phyloP scores from a whole-genome alignment of 495 filamentous ascomycete species.

The Annulohypoxylon nitens region DNA sequence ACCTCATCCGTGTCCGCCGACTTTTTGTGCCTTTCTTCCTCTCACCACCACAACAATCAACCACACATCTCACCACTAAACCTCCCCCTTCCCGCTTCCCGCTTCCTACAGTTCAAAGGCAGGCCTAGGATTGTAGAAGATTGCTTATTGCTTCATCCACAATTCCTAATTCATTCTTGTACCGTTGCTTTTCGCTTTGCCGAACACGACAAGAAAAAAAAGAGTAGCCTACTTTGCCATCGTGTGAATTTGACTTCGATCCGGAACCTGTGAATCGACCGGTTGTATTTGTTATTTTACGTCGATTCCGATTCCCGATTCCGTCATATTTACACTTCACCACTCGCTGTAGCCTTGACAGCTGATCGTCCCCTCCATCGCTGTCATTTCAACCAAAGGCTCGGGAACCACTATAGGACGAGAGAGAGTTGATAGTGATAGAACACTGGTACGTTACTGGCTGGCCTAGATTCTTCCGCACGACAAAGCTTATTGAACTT shows the following conservation, averaged over 20 bases:
- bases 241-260: conserved; percentile 40
- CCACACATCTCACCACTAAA: conserved; percentile 7
- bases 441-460: conserved; percentile 32
- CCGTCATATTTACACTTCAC: conserved; percentile 40
- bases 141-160: conserved; percentile 35
- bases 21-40: conserved; percentile 32
- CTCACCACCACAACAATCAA: conserved; percentile 19
- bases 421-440: conserved; percentile 10
- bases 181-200: conserved; percentile 40
- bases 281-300: not conserved
- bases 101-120: conserved; percentile 46
- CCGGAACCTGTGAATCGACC: conserved; percentile 7
- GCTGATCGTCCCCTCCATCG: conserved; percentile 30
- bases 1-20: conserved; percentile 24
- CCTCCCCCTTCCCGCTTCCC: conserved; percentile 18
- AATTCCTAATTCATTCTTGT: conserved; percentile 37
- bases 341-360: conserved; percentile 32
- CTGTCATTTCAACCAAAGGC: conserved; percentile 29
- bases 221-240: conserved; percentile 21
- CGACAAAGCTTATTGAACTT: conserved; percentile 42
- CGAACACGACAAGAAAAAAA: conserved; percentile 42
- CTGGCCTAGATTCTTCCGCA: conserved; percentile 21
- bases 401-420: conserved; percentile 26
- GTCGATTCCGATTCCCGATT: conserved; percentile 21
- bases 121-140: conserved; percentile 47